Evolutionary conservation across 2,329 filamentous ascomycete genomes (phyloP), one percentile per base, ranked within the genome.

Genomic region (Penicillium oxalicum): DNA sequence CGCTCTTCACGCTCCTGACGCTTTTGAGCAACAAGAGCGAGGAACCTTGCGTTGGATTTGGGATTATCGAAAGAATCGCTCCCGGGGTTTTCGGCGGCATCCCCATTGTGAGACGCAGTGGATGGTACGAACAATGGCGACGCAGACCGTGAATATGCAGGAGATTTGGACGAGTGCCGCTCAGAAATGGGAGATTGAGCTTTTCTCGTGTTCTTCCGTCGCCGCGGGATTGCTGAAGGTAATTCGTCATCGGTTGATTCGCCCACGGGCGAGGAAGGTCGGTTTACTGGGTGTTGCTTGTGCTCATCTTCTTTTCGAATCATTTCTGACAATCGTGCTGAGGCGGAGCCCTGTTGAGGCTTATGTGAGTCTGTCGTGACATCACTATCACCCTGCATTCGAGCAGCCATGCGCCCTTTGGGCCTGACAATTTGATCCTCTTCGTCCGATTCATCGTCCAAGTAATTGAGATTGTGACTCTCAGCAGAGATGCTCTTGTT

Each of bases 21-120:
- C 62, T 91, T 93, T 59, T 82, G 80, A 40, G 82, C 82, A 9
- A 93, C 79, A 0, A 94, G 78, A 6, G 84, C 86, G 52, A 82
- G 75, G 60, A 95, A 84, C 4, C 84, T 81, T 36, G 79, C 74
- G 42, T 81, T 78, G 51, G 77, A 48, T 39, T 62, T 60, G 1
- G 51, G 46, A 9, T 47, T 72, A 46, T 64, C 56, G 4, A 61
- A 59, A 2, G 12, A 40, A 4, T 58, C 62, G 26, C 60, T 54
- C 38, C 65, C 57, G 26, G 40, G 35, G 32, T 55, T 48, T 33
- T 58, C 49, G 50, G 55, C 36, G 34, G 52, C 45, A n/a, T 57
- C 43, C 1, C 45, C 25, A 12, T 43, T 49, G 9, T 49, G 28
- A 7, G 47, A 41, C 12, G 52, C 49, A 11, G 61, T 64, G 11